These are phyloP conservation scores for Yamadazyma kitorensis DNA, from an alignment of 805 yeast genomes.

Conservation along the genomic window DNA sequence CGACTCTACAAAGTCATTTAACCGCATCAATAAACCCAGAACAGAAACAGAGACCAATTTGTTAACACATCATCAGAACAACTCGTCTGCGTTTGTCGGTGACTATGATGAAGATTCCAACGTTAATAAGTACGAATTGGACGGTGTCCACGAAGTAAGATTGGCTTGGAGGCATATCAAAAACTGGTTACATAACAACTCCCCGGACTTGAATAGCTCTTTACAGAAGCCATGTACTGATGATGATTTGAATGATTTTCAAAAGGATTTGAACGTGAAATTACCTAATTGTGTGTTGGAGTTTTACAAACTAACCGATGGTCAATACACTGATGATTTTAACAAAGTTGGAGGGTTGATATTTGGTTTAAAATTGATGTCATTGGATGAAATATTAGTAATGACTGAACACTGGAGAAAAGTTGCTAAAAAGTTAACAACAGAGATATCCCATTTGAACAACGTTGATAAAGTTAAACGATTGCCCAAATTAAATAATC, in stretches of 20 bases:
- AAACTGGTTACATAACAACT: constrained; percentile 73
- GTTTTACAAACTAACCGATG: constrained; percentile 80
- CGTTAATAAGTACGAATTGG: constrained; percentile 29
- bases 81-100: constrained; percentile 4
- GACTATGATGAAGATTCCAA: constrained; percentile 29
- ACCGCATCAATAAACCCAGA: constrained; percentile 38
- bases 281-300: constrained; percentile 84
- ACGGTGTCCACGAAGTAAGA: constrained; percentile 72
- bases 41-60: constrained; percentile 29
- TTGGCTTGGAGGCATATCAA: constrained; percentile 90
- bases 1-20: constrained; percentile 47
- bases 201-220: constrained; percentile 79
- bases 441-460: constrained; percentile 21
- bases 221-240: constrained; percentile 76
- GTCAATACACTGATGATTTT: constrained; percentile 79
- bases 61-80: constrained; percentile 14
- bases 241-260: constrained; percentile 78
- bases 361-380: constrained; percentile 77
- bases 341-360: constrained; percentile 69
- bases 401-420: constrained; percentile 86
- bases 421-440: constrained; percentile 47
- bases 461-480: constrained; percentile 17
- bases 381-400: constrained; percentile 73
- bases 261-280: constrained; percentile 69
- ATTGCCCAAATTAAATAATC: constrained; percentile 18